phyloP scores from a whole-genome alignment of 805 yeast genomes.

The Nakazawaea laoshanensis region DNA sequence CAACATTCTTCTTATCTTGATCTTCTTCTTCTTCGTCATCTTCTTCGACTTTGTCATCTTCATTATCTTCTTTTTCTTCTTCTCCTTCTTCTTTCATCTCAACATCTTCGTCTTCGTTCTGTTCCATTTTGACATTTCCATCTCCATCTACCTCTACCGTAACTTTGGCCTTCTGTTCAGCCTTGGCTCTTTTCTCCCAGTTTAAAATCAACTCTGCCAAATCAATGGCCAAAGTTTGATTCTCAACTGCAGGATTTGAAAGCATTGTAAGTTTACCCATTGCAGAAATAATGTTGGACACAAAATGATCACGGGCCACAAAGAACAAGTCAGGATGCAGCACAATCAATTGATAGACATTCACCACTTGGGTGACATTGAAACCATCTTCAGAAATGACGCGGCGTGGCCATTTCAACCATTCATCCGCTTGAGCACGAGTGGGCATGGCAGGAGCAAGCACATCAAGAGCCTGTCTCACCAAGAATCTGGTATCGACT shows the following conservation, averaged over 20 bases:
- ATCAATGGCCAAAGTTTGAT: slow-evolving; percentile 81
- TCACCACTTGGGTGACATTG: slow-evolving; percentile 76
- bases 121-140: slow-evolving; percentile 3
- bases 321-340: slow-evolving; percentile 80
- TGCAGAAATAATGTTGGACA: slow-evolving; percentile 81
- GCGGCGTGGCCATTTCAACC: slow-evolving; percentile 95
- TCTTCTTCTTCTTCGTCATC: slow-evolving; percentile 5
- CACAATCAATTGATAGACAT: slow-evolving; percentile 82
- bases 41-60: slow-evolving; percentile 9
- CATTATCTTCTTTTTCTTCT: slow-evolving; percentile 7
- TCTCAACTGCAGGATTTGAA: slow-evolving; percentile 71
- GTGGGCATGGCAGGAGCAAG: slow-evolving; percentile 81
- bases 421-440: slow-evolving; percentile 51
- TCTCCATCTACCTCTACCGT: slow-evolving; percentile 1
- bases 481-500: slow-evolving; percentile 74
- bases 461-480: slow-evolving; percentile 78
- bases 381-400: slow-evolving; percentile 86
- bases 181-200: slow-evolving; percentile 65
- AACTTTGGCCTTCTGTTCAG: slow-evolving; percentile 11
- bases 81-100: slow-evolving; percentile 11
- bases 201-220: slow-evolving; percentile 74
- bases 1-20: slow-evolving; percentile 3
- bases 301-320: slow-evolving; percentile 80
- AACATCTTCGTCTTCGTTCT: slow-evolving; percentile 5
- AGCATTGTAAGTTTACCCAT: slow-evolving; percentile 83